Evolutionary conservation across 495 filamentous ascomycete genomes (phyloP).

Genomic region (Penicillium salamii): DNA sequence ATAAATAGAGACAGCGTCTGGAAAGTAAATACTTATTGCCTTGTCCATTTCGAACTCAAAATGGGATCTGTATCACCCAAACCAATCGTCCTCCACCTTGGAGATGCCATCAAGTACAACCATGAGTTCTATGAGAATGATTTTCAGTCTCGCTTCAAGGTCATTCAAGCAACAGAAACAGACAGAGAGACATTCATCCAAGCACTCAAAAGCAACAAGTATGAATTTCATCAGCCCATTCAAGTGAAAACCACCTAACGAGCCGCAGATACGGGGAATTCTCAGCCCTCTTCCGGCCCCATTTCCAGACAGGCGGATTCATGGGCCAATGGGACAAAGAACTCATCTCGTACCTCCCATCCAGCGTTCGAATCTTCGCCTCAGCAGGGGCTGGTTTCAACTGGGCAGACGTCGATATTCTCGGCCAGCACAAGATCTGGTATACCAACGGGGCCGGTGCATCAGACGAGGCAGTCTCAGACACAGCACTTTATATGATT

Average conservation of each 20-base stretch:
- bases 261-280: slow-evolving; percentile 59
- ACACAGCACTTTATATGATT: slow-evolving; percentile 59
- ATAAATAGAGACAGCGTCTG: too few species aligned
- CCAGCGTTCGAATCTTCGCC: slow-evolving; percentile 62
- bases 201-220: slow-evolving; percentile 50
- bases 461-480: slow-evolving; percentile 63
- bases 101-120: slow-evolving; percentile 62
- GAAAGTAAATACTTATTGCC: too few species aligned
- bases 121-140: slow-evolving; percentile 45
- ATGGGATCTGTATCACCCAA: slow-evolving; percentile 1
- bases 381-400: slow-evolving; percentile 69
- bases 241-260: not conserved
- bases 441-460: slow-evolving; percentile 64
- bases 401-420: slow-evolving; percentile 64
- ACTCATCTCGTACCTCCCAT: slow-evolving; percentile 60
- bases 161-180: slow-evolving; percentile 49
- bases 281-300: slow-evolving; percentile 64
- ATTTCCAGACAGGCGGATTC: slow-evolving; percentile 69
- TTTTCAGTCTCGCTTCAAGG: slow-evolving; percentile 51
- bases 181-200: slow-evolving; percentile 56
- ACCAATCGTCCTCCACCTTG: slow-evolving; percentile 58
- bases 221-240: not conserved
- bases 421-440: slow-evolving; percentile 52
- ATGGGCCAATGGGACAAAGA: slow-evolving; percentile 66
- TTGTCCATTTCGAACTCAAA: too few species aligned